phyloP scores from a whole-genome alignment of 106 monocot genomes.

The Vanilla planifolia region DNA sequence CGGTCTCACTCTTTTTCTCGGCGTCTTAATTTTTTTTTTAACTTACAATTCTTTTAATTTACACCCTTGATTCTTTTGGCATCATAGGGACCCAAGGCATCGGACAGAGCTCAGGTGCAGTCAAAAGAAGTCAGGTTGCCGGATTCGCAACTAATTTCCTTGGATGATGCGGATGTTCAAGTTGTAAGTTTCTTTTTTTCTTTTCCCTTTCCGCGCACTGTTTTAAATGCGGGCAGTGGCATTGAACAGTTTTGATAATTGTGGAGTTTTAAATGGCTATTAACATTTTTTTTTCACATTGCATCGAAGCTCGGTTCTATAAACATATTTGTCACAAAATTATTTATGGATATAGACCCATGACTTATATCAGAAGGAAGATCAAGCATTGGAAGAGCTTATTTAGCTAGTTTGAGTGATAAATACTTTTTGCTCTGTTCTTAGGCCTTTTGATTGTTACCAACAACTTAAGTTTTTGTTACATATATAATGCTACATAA shows the following conservation, averaged over 20 bases:
- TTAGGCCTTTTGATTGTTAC: no score
- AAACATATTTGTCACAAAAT: no score
- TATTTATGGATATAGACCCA: no score
- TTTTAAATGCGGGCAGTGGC: neutral
- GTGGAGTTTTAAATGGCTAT: neutral
- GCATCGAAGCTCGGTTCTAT: no score
- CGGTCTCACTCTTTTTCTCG: constrained; percentile 20
- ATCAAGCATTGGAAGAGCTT: no score
- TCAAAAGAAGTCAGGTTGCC: constrained; percentile 75
- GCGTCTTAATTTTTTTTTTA: neutral
- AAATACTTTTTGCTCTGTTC: no score
- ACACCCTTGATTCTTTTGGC: neutral
- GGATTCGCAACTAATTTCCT: constrained; percentile 57
- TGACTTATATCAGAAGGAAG: no score
- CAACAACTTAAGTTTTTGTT: no score
- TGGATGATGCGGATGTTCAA: constrained; percentile 82
- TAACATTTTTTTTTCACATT: no score
- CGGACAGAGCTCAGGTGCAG: constrained; percentile 72
- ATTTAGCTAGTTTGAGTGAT: no score
- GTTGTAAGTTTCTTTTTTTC: constrained; percentile 46
- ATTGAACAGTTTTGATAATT: neutral
- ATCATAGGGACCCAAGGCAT: constrained; percentile 62
- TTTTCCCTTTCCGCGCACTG: neutral
- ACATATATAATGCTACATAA: no score
- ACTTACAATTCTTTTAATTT: neutral